Conservation (phyloP, 306 rosid species). For the Vigna radiata region DNA sequence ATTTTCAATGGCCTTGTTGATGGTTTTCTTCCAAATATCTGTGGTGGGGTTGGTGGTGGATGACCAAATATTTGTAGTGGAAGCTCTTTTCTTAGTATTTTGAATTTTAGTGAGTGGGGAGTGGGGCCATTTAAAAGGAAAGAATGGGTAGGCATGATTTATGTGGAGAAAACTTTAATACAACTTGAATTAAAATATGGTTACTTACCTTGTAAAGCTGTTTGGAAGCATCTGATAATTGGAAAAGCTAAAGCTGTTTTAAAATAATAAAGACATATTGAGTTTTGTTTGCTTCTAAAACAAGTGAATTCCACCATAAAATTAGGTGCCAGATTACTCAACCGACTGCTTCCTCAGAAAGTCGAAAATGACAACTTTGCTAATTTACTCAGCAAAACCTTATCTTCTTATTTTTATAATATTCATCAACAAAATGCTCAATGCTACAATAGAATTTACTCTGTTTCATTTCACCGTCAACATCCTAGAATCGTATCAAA, state of each 20-base stretch:
- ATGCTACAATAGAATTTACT: slow-evolving; percentile 17
- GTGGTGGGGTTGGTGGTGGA: slow-evolving; percentile 72
- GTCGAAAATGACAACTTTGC: slow-evolving; percentile 41
- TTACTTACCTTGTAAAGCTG: slow-evolving; percentile 57
- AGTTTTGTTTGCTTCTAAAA: slow-evolving; percentile 47
- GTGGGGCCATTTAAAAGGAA: slow-evolving; percentile 60
- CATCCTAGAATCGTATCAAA: background rate
- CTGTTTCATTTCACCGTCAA: background rate
- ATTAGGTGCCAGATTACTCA: slow-evolving; percentile 44
- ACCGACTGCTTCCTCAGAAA: slow-evolving; percentile 40
- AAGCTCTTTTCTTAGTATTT: slow-evolving; percentile 40
- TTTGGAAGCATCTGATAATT: slow-evolving; percentile 60
- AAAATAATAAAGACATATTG: slow-evolving; percentile 26
- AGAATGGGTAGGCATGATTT: slow-evolving; percentile 56
- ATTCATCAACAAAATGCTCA: background rate
- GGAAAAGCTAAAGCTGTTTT: slow-evolving; percentile 42
- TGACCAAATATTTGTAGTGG: slow-evolving; percentile 64
- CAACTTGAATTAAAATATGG: slow-evolving; percentile 67
- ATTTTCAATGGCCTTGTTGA: slow-evolving; percentile 56
- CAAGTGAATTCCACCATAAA: slow-evolving; percentile 49
- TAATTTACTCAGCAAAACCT: slow-evolving; percentile 33
- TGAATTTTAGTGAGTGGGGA: slow-evolving; percentile 58
- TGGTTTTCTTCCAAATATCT: slow-evolving; percentile 50
- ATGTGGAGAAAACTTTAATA: slow-evolving; percentile 55
- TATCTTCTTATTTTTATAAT: slow-evolving; percentile 37